A percentile compares a stretch with the other conserved stretches of the same genome.
Conservation (phyloP, 768 basidiomycete genomes). For the Suillus tomentosus region DNA sequence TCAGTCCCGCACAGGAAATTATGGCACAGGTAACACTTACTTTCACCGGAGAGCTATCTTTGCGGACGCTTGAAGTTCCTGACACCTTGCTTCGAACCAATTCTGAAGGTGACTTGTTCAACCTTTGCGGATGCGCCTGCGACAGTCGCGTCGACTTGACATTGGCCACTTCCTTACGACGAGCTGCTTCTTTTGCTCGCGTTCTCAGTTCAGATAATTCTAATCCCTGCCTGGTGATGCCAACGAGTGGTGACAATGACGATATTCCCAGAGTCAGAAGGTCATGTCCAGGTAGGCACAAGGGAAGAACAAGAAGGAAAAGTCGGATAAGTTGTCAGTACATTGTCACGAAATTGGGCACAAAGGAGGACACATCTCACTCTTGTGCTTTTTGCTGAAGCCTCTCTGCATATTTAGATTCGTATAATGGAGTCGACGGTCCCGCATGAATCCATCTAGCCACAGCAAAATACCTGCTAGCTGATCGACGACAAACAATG, state of each 20-base stretch:
- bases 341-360: constrained; percentile 15
- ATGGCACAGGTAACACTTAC: constrained; percentile 34
- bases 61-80: constrained; percentile 36
- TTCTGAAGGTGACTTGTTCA: constrained; percentile 13
- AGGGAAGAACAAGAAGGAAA: constrained; percentile 16
- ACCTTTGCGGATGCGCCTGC: constrained; percentile 14
- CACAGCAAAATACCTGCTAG: constrained; percentile 8
- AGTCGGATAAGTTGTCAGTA: constrained; percentile 23
- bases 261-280: constrained; percentile 9
- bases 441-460: constrained; percentile 21
- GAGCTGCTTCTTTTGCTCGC: constrained; percentile 32
- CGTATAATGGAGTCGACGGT: constrained; percentile 24
- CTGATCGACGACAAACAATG: neutral
- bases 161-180: constrained; percentile 31
- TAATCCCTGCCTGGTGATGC: constrained; percentile 43
- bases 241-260: neutral
- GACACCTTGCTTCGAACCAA: constrained; percentile 11
- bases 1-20: neutral
- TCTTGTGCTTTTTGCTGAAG: constrained; percentile 61
- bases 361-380: constrained; percentile 45
- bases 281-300: constrained; percentile 12
- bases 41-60: constrained; percentile 71
- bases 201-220: constrained; percentile 38
- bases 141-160: constrained; percentile 19
- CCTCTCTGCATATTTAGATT: constrained; percentile 69